Conservation (phyloP, 768 basidiomycete genomes). For the Dioszegia hungarica region DNA sequence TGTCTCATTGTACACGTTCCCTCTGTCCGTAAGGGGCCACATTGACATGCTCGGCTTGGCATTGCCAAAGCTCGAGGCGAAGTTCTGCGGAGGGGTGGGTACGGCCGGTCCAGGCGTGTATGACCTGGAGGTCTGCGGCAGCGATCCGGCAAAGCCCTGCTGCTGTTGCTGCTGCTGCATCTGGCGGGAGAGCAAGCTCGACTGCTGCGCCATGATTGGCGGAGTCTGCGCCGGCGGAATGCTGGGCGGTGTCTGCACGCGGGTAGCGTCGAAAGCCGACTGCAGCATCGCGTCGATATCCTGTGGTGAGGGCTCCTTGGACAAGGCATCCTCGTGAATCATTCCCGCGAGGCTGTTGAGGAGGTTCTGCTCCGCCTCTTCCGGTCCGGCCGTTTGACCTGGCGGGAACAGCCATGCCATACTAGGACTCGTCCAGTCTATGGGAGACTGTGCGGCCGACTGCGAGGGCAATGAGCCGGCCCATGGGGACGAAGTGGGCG, state of each 20-base stretch:
- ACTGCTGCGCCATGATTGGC: constrained; percentile 1
- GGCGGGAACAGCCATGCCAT: constrained; percentile 1
- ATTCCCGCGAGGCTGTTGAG: constrained; percentile 33
- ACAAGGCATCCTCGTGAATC: constrained; percentile 18
- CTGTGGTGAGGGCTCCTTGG: not conserved
- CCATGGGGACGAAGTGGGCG: constrained; percentile 36
- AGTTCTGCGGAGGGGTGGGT: constrained; percentile 27
- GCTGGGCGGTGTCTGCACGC: not conserved
- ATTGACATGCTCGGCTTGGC: not conserved
- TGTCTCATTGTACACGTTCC: constrained; percentile 24
- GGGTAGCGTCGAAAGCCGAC: constrained; percentile 1
- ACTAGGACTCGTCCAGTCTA: constrained; percentile 13
- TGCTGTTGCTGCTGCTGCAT: constrained; percentile 20
- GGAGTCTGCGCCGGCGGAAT: constrained; percentile 6
- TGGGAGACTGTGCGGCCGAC: constrained; percentile 1
- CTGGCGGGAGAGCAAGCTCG: constrained; percentile 21
- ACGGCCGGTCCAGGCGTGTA: not conserved
- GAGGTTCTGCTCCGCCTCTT: constrained; percentile 18
- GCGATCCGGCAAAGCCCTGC: not conserved
- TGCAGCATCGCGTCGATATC: constrained; percentile 6
- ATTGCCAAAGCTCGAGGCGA: constrained; percentile 3
- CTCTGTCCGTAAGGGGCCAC: constrained; percentile 26
- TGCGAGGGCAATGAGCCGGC: not conserved
- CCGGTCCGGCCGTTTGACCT: not conserved
- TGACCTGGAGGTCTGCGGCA: not conserved